Conservation (phyloP, 2,329 filamentous ascomycete species). For the Ustulina deusta region DNA sequence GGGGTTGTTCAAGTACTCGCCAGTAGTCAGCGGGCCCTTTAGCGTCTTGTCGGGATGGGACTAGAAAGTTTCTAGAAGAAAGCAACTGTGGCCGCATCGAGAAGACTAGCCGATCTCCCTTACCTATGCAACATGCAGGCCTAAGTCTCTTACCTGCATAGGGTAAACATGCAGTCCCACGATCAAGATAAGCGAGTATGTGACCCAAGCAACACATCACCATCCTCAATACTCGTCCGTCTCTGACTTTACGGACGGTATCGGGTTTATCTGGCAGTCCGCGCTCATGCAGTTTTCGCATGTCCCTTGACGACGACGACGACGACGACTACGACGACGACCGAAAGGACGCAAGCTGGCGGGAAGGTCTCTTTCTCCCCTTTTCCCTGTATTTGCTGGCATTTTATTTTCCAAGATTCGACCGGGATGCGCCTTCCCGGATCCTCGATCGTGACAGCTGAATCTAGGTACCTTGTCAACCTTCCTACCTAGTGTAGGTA, state of each 20-base stretch:
- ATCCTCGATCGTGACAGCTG: constrained; percentile 26
- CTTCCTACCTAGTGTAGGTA: constrained; percentile 8
- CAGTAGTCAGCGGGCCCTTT: constrained; percentile 15
- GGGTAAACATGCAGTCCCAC: constrained; percentile 32
- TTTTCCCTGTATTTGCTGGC: constrained; percentile 26
- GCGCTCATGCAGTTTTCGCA: constrained; percentile 5
- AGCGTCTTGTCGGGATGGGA: constrained; percentile 2
- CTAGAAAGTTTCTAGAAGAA: constrained; percentile 34
- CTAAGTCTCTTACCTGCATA: constrained; percentile 36
- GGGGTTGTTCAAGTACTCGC: not conserved
- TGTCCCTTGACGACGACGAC: not conserved
- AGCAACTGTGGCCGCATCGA: constrained; percentile 28
- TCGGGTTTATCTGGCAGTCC: constrained; percentile 7
- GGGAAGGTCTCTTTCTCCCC: not conserved
- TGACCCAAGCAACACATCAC: constrained; percentile 29
- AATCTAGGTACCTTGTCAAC: constrained; percentile 22
- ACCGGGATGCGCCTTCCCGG: constrained; percentile 26
- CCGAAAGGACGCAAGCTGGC: not conserved
- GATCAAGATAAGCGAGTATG: constrained; percentile 39
- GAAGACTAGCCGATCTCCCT: constrained; percentile 29
- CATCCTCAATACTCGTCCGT: constrained; percentile 23
- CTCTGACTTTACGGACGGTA: constrained; percentile 17
- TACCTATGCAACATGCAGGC: constrained; percentile 37
- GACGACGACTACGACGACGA: not conserved
- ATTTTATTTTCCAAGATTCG: constrained; percentile 20